A percentile compares a stretch with the other conserved stretches of the same genome.
phyloP scores from a whole-genome alignment of 2,329 filamentous ascomycete genomes.

The Xylaria sp. region DNA sequence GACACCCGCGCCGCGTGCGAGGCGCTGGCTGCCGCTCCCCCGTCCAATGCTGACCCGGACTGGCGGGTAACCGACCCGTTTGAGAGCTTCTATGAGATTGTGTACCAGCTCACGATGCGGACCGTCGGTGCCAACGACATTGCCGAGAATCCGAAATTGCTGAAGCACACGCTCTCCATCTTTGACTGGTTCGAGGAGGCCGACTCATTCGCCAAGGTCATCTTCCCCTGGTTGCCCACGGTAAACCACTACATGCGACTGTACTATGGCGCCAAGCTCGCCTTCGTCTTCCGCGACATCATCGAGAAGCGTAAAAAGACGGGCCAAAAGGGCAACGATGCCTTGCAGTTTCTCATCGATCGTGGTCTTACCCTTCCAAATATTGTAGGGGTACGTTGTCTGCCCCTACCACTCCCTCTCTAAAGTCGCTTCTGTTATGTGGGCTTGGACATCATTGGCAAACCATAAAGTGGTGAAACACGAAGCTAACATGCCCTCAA shows the following conservation, averaged over 20 bases:
- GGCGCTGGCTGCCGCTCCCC: constrained; percentile 48
- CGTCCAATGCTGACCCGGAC: constrained; percentile 37
- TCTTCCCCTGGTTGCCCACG: constrained; percentile 65
- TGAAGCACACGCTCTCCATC: constrained; percentile 56
- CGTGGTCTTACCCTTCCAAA: constrained; percentile 57
- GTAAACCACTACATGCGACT: constrained; percentile 56
- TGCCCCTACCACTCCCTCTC: not conserved
- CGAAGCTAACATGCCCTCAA: constrained; percentile 25
- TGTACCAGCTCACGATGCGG: constrained; percentile 69
- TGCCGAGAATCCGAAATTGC: constrained; percentile 57
- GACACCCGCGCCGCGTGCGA: constrained; percentile 56
- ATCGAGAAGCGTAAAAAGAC: constrained; percentile 57
- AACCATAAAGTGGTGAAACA: not conserved
- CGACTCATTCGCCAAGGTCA: constrained; percentile 57
- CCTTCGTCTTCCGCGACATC: constrained; percentile 60
- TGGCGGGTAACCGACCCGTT: constrained; percentile 62
- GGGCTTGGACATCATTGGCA: not conserved
- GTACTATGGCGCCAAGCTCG: constrained; percentile 59
- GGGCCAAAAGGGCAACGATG: constrained; percentile 59
- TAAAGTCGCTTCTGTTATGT: not conserved
- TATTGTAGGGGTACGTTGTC: constrained; percentile 55
- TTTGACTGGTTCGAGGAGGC: constrained; percentile 61
- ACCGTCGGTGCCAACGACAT: constrained; percentile 65
- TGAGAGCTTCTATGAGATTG: constrained; percentile 61
- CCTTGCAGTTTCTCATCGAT: constrained; percentile 65